phyloP scores from a whole-genome alignment of 331 rosid genomes.

The Pyracantha coccinea region DNA sequence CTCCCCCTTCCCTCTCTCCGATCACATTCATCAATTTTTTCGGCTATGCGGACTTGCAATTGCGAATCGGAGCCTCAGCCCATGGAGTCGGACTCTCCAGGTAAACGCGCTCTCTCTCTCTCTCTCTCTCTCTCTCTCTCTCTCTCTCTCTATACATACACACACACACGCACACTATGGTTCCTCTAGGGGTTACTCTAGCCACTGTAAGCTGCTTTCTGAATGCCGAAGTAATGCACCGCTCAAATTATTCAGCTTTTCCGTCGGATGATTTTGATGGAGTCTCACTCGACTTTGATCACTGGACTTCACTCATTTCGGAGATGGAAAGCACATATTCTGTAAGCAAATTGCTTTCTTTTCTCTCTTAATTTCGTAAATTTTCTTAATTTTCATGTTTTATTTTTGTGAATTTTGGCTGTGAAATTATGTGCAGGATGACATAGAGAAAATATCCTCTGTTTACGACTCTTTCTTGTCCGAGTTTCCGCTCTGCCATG shows the following conservation, averaged over 20 bases:
- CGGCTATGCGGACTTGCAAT: not conserved
- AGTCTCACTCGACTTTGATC: slow-evolving; percentile 49
- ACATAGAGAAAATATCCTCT: slow-evolving; percentile 40
- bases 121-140: not conserved
- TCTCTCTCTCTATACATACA: not conserved
- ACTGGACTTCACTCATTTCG: slow-evolving; percentile 57
- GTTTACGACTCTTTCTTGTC: slow-evolving; percentile 69
- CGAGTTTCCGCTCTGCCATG: slow-evolving; percentile 76
- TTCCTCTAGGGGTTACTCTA: not conserved
- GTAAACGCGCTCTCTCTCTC: not conserved
- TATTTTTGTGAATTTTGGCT: not conserved
- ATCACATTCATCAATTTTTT: not conserved
- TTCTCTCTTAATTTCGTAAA: not conserved
- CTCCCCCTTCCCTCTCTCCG: not conserved
- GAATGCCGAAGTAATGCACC: not conserved
- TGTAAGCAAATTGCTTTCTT: slow-evolving; percentile 32
- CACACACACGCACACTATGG: too few relatives aligned
- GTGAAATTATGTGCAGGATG: slow-evolving; percentile 44
- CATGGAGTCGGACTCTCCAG: slow-evolving; percentile 22
- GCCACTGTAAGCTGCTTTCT: not conserved
- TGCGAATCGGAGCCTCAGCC: slow-evolving; percentile 14
- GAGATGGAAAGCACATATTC: slow-evolving; percentile 41
- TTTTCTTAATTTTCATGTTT: not conserved
- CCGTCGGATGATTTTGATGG: slow-evolving; percentile 41
- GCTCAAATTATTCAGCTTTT: not conserved